phyloP scores from a whole-genome alignment of 83 land plant genomes.

The Picea mariana region DNA sequence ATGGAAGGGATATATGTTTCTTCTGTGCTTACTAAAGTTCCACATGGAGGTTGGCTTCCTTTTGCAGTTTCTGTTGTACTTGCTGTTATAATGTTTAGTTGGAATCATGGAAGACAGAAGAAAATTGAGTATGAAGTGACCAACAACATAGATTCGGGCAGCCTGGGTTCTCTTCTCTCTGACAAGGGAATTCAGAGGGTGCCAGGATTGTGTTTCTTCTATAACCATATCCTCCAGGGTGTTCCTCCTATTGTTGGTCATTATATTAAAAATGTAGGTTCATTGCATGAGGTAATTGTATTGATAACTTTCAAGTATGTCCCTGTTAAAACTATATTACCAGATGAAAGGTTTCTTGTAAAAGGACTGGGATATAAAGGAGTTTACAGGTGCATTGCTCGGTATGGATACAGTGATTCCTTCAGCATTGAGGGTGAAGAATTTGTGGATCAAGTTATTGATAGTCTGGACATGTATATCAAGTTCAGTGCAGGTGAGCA shows the following conservation, averaged over 20 bases:
- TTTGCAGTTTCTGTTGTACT: conserved; percentile 60
- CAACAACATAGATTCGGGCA: conserved; percentile 41
- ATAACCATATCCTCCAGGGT: conserved; percentile 49
- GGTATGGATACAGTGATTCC: background rate
- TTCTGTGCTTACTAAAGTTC: conserved; percentile 57
- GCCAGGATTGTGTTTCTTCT: conserved; percentile 67
- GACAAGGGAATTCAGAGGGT: conserved; percentile 44
- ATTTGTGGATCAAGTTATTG: background rate
- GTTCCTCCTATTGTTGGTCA: conserved; percentile 49
- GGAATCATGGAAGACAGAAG: conserved; percentile 63
- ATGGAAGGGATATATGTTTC: conserved; percentile 53
- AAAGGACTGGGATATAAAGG: conserved; percentile 38
- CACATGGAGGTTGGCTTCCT: conserved; percentile 82
- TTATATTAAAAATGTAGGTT: conserved; percentile 42
- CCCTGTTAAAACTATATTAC: conserved; percentile 45
- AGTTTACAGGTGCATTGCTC: conserved; percentile 40
- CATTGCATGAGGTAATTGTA: conserved; percentile 50
- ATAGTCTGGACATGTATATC: background rate
- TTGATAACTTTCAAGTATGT: conserved; percentile 49
- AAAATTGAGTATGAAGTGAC: conserved; percentile 51
- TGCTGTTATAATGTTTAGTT: conserved; percentile 54
- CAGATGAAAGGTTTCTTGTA: conserved; percentile 46
- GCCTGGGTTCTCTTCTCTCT: conserved; percentile 34
- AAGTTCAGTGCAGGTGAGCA: background rate
- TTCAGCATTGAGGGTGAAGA: background rate